Evolutionary conservation across 371 early-diverging fungal genomes (phyloP), one percentile per base, ranked within the genome.

Genomic region (Fennellomyces sp.): DNA sequence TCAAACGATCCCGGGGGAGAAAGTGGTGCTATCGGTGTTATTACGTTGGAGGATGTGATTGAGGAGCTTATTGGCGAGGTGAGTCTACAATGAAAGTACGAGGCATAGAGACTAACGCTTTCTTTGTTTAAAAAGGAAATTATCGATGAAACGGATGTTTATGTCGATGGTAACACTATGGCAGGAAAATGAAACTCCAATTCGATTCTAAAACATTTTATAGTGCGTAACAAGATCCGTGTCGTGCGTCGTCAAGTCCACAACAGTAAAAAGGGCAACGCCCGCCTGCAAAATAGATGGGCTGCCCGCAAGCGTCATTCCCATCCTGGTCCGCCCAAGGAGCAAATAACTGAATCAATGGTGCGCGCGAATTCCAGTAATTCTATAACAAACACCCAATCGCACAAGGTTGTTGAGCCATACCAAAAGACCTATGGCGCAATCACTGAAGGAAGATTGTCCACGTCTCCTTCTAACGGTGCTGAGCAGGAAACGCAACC

Each of bases 31-130:
- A 68, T 97, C n/a, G 98, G 98, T 7, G 92, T 97, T 8, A 91
- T 98, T 45, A 98, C 98, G 0, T 74, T 97, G 29, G 98, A 98
- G 67, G 98, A 98, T 70, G 94, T 98, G 11, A 94, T 98, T 63
- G 97, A 98, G 72, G 97, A 97, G 75, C 74, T 97, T n/a, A 90
- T 98, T 69, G 92, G 92, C 13, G 90, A 89, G 60, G 84, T 82
- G 73, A 72, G 31, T 17, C 36, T 35, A 26, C 36, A 26, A 23
- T 42, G 26, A 10, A 30, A 38, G 7, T 58, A 21, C 28, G 26
- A 45, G 36, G 17, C 2, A 26, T 27, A 23, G 33, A 2, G 31
- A 41, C 29, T 33, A 1, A 17, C 25, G 10, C 27, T n/a, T 36
- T 11, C 29, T 12, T 39, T 35, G 13, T 41, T 56, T 26, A 64